Percentiles rank a stretch among this genome's conserved stretches.
Evolutionary conservation across 148 eudicot genomes (phyloP).

Genomic region (Mesembryanthemum crystallinum): DNA sequence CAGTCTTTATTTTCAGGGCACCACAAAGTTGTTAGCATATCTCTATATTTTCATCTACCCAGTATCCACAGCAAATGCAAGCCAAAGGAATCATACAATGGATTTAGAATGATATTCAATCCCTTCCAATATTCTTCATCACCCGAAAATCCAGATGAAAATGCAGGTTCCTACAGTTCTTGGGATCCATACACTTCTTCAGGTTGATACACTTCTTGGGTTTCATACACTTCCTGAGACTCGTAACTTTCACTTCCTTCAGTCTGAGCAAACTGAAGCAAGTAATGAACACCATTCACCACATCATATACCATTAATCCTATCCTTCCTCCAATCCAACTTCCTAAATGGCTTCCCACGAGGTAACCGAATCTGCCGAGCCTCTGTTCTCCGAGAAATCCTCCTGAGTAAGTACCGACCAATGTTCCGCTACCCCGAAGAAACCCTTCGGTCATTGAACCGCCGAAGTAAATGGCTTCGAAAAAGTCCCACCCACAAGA

Average conservation of each 20-base stretch:
- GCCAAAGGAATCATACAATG: not conserved
- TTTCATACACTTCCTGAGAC: slow-evolving; percentile 13
- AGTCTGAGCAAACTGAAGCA: slow-evolving; percentile 41
- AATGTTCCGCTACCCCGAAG: slow-evolving; percentile 71
- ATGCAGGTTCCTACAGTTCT: slow-evolving; percentile 15
- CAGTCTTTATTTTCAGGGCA: not conserved
- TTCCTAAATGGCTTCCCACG: slow-evolving; percentile 78
- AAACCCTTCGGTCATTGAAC: slow-evolving; percentile 67
- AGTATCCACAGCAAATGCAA: not conserved
- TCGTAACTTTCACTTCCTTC: slow-evolving; percentile 29
- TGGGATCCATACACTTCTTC: slow-evolving; percentile 9
- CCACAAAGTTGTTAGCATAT: not conserved
- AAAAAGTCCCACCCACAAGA: slow-evolving; percentile 87
- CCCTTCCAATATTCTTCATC: not conserved
- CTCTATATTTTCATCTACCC: not conserved
- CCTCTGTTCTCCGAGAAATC: slow-evolving; percentile 66
- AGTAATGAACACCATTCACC: slow-evolving; percentile 49
- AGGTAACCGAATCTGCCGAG: slow-evolving; percentile 80
- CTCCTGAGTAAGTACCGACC: slow-evolving; percentile 61
- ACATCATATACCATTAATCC: slow-evolving; percentile 83
- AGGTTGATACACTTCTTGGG: slow-evolving; percentile 10
- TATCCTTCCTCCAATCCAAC: slow-evolving; percentile 87
- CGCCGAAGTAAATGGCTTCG: slow-evolving; percentile 75
- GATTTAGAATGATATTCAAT: not conserved
- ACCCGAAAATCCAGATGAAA: not conserved